phyloP scores from a whole-genome alignment of 257 asterid species.

The Solanum peruvianum region DNA sequence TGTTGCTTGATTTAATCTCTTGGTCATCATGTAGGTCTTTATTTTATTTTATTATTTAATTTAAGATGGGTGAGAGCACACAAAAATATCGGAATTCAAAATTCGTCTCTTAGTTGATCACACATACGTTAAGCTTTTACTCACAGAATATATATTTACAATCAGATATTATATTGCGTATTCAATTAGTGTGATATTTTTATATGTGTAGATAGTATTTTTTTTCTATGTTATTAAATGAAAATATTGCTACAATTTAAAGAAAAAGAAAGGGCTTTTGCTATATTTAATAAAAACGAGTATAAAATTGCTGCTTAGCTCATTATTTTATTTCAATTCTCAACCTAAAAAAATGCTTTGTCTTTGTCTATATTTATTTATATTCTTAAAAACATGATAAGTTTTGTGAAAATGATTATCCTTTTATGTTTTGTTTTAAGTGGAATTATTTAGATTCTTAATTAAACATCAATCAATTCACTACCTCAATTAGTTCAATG shows the following conservation, averaged over 20 bases:
- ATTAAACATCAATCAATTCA: neutral
- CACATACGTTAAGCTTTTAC: neutral
- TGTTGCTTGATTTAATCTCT: neutral
- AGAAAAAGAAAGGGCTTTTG: no score
- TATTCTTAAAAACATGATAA: neutral
- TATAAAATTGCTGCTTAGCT: neutral
- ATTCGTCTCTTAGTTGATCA: neutral
- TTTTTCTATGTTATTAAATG: no score
- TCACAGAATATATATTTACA: no score
- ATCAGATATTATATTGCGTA: no score
- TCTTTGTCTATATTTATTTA: neutral
- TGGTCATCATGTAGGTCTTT: no score
- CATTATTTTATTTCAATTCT: neutral
- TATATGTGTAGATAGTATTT: no score
- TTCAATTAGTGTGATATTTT: no score
- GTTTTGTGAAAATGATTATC: neutral
- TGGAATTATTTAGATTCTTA: neutral
- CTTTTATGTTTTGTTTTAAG: neutral
- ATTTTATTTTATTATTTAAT: no score
- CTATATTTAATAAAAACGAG: neutral
- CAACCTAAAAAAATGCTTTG: neutral
- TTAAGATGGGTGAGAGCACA: neutral
- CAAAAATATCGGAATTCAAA: neutral
- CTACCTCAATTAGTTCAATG: neutral
- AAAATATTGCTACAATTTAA: neutral